Evolutionary conservation across 805 yeast species (phyloP), one percentile per base, ranked within the genome.

Genomic region (Nakazawaea holstii): DNA sequence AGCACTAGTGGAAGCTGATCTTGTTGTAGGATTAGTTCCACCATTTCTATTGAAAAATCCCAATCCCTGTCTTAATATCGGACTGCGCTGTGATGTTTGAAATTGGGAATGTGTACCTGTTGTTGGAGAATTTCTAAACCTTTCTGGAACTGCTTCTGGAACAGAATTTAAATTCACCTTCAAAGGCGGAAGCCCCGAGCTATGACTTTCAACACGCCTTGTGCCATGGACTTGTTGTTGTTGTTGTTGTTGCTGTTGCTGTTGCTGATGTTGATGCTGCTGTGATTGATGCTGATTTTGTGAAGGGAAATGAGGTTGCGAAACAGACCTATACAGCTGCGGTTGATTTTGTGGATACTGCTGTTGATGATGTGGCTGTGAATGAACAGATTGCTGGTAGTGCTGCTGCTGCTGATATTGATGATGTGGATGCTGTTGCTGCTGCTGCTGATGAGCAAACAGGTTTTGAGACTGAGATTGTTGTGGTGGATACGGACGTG

Each of bases 171-270:
- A 33, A 24, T 46, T 49, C 1, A 35, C 45, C 32, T 45, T 45
- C 27, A 49, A 31, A 3, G 50, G 50, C 13, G 49, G 49, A 2
- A 44, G 31, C n/a, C 17, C 35, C 32, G n/a, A 24, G 8, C 17
- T 15, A 27, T 33, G 10, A 26, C 27, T 15, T 10, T 24, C 38
- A 9, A 31, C 20, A 30, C 35, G 14, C 30, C 43, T 39, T 44
- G 29, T 48, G 45, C 13, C 10, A 35, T 15, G 29, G 14, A n/a
- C 41, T 10, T 44, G 51, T 14, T 39, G 62, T 58, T 56, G 61
- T 14, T 46, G 59, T 27, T 49, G 61, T 43, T 48, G 68, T 43
- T 48, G 56, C 4, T 48, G 48, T 41, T 36, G 58, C 20, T 29
- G 43, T 17, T 37, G 42, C 27, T 45, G 46, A 38, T 10, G 42